Evolutionary conservation across 805 yeast genomes (phyloP), one percentile per base, ranked within the genome.

Genomic region (Blastobotrys terrestris): DNA sequence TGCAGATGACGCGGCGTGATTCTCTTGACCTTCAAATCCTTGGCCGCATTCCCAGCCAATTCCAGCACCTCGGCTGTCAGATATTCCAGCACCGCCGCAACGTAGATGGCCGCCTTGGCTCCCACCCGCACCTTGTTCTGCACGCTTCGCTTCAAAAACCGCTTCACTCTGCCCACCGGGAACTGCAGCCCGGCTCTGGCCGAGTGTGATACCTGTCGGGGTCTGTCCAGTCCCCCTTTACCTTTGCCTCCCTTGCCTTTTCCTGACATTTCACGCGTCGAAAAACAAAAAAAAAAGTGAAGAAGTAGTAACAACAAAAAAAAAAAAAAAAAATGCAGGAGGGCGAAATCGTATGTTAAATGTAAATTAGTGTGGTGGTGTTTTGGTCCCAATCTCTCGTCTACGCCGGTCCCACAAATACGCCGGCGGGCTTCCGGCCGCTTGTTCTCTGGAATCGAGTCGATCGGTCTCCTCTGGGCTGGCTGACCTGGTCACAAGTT

Each of bases 131-230:
- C 79, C 66, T 78, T 81, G 72, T 87, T 88, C 68, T 88, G 94
- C 18, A 96, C 95, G 59, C 85, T 87, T 71, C 79, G 84, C 77
- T 91, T 92, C 72, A 94, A 78, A 70, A 90, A 92, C 77, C 99
- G 83, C 81, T 94, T 92, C 63, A 94, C 90, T 84, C 99, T 89
- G 55, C 99, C 99, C 40, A 95, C 98, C 49, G 99, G 99, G 76
- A 94, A 94, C 70, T 59, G 58, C 68, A 92, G 76, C 21, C 97
- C 97, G 22, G 97, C 97, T 71, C 95, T 84, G 7, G 96, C 95
- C 3, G 96, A 87, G 63, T 91, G 95, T 13, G 96, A 87, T 31
- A 62, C 53, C 63, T 86, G 91, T 26, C 35, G 35, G 8, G 35
- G 35, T 19, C 92, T 78, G 57, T 80, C 77, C 51, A 70, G 54